These are phyloP conservation scores for Aspergillus pseudoviridinutans DNA, from an alignment of 2,329 filamentous ascomycete genomes.

Conservation along the genomic window DNA sequence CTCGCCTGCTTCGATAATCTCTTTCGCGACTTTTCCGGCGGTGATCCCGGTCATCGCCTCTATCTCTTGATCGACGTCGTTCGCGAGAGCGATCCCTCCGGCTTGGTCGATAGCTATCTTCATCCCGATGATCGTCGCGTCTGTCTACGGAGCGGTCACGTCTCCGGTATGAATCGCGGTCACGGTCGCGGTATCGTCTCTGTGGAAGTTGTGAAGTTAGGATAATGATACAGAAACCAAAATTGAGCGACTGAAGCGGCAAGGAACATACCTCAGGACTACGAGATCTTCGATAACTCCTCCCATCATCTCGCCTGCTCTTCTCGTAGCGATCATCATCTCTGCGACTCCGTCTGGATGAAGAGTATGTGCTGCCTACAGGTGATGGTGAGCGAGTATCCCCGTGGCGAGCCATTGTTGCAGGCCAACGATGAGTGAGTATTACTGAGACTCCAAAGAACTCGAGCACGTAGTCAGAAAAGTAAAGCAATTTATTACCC, in stretches of 20 bases:
- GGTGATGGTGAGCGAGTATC: slow-evolving; percentile 83
- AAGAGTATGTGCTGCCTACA: slow-evolving; percentile 78
- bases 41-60: slow-evolving; percentile 55
- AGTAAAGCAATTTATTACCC: slow-evolving; percentile 19
- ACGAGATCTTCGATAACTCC: slow-evolving; percentile 44
- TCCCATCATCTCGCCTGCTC: slow-evolving; percentile 49
- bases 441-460: slow-evolving; percentile 40
- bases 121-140: slow-evolving; percentile 48
- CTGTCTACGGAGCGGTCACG: slow-evolving; percentile 64
- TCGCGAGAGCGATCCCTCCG: slow-evolving; percentile 63
- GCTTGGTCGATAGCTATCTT: slow-evolving; percentile 59
- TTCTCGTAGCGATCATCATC: slow-evolving; percentile 52
- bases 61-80: slow-evolving; percentile 57
- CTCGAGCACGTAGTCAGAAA: slow-evolving; percentile 20
- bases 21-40: slow-evolving; percentile 64
- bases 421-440: slow-evolving; percentile 51
- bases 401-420: slow-evolving; percentile 58
- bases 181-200: slow-evolving; percentile 51
- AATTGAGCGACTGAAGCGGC: background rate
- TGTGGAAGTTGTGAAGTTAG: slow-evolving; percentile 25
- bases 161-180: slow-evolving; percentile 59
- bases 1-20: slow-evolving; percentile 66
- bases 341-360: slow-evolving; percentile 60
- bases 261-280: slow-evolving; percentile 45
- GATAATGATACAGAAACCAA: background rate